A percentile compares a stretch with the other conserved stretches of the same genome.
These are phyloP conservation scores for Lentinula detonsa DNA, from an alignment of 768 basidiomycete genomes.

Conservation along the genomic window DNA sequence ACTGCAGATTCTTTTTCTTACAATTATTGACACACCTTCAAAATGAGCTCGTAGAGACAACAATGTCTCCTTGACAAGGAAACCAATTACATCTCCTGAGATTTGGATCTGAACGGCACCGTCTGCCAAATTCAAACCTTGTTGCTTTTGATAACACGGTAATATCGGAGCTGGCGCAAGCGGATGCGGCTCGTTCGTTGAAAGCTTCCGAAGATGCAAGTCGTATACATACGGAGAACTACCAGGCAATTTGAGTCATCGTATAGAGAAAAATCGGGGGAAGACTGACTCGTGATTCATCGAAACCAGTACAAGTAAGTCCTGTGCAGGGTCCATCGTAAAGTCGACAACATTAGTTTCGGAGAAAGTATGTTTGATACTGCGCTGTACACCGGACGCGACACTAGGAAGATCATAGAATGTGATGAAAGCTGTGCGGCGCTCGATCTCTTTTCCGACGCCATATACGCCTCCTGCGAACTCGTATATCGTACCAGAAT, in stretches of 20 bases:
- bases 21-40: conserved; percentile 19
- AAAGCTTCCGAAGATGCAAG: conserved; percentile 44
- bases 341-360: conserved; percentile 45
- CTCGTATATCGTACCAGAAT: conserved; percentile 44
- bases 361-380: conserved; percentile 39
- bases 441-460: conserved; percentile 38
- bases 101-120: conserved; percentile 42
- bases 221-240: conserved; percentile 41
- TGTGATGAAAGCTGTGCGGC: conserved; percentile 17
- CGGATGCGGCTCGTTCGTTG: conserved; percentile 46
- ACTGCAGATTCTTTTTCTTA: not conserved
- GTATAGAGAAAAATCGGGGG: not conserved
- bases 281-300: conserved; percentile 31
- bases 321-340: conserved; percentile 51
- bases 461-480: conserved; percentile 42
- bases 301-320: conserved; percentile 45
- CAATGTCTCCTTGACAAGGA: conserved; percentile 42
- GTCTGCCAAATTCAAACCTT: conserved; percentile 23
- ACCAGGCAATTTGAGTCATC: not conserved
- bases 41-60: conserved; percentile 36
- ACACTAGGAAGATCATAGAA: conserved; percentile 43
- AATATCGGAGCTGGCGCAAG: conserved; percentile 32
- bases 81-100: conserved; percentile 38
- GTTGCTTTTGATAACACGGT: conserved; percentile 29
- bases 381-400: conserved; percentile 20